Conservation (phyloP, 2,329 filamentous ascomycete species). For the Trichoderma hamatum region DNA sequence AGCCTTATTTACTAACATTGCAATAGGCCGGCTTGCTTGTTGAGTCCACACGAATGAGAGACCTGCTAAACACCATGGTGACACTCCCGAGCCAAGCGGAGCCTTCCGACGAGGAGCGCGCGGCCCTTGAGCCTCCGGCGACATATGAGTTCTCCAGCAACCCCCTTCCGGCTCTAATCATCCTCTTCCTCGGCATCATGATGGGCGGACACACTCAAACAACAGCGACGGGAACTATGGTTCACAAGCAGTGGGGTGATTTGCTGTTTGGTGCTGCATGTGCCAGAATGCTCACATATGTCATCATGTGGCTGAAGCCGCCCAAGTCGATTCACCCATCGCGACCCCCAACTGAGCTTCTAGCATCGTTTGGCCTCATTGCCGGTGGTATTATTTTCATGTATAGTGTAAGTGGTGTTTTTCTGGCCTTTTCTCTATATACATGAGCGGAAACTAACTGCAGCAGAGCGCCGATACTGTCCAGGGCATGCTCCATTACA, state of each 20-base stretch:
- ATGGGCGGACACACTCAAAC: conserved; percentile 91
- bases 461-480: conserved; percentile 73
- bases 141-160: conserved; percentile 80
- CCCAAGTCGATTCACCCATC: conserved; percentile 79
- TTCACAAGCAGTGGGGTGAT: conserved; percentile 92
- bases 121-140: conserved; percentile 59
- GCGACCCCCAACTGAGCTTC: conserved; percentile 86
- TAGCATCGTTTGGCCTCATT: conserved; percentile 84
- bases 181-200: conserved; percentile 86
- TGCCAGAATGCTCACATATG: conserved; percentile 76
- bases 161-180: conserved; percentile 83
- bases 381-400: conserved; percentile 90
- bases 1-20: background rate
- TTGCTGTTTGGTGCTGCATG: conserved; percentile 80
- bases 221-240: conserved; percentile 84
- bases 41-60: conserved; percentile 71
- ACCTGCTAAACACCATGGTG: conserved; percentile 63
- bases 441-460: conserved; percentile 29
- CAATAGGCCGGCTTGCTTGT: conserved; percentile 77
- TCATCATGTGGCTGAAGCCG: conserved; percentile 77
- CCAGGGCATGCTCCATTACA: conserved; percentile 72
- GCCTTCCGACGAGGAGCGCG: conserved; percentile 49
- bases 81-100: conserved; percentile 39
- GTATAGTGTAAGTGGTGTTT: conserved; percentile 69
- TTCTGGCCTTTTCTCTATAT: background rate